These are phyloP conservation scores for Torulaspora indica DNA, from an alignment of 805 yeast species.

Conservation along the genomic window DNA sequence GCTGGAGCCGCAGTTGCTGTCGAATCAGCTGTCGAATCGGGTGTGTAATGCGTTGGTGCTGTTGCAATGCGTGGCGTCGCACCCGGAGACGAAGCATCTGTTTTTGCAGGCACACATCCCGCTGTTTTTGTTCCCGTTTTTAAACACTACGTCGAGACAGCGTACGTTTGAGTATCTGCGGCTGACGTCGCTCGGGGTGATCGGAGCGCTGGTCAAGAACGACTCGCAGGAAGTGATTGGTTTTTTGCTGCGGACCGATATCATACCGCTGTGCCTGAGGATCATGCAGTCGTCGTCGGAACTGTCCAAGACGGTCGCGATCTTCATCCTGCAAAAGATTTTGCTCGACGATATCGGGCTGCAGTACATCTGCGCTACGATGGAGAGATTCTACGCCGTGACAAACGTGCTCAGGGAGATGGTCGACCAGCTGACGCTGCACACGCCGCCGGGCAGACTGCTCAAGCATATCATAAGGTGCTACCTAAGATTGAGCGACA, in stretches of 20 bases:
- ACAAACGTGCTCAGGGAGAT: slow-evolving; percentile 78
- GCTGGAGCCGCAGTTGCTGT: slow-evolving; percentile 77
- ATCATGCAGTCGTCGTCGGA: slow-evolving; percentile 96
- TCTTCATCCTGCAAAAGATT: slow-evolving; percentile 90
- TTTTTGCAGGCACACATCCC: slow-evolving; percentile 90
- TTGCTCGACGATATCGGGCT: slow-evolving; percentile 88
- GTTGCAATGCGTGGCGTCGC: slow-evolving; percentile 94
- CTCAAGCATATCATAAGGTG: slow-evolving; percentile 93
- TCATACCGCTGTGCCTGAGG: slow-evolving; percentile 87
- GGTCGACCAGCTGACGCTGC: slow-evolving; percentile 77
- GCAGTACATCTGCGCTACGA: slow-evolving; percentile 88
- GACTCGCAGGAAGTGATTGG: slow-evolving; percentile 94
- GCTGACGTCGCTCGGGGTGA: slow-evolving; percentile 89
- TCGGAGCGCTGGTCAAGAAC: slow-evolving; percentile 93
- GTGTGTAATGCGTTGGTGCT: slow-evolving; percentile 95
- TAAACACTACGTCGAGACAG: slow-evolving; percentile 86
- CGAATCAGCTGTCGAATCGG: slow-evolving; percentile 82
- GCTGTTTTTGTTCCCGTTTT: slow-evolving; percentile 84
- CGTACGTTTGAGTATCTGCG: slow-evolving; percentile 91
- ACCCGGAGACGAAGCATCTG: slow-evolving; percentile 78
- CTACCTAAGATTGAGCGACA: slow-evolving; percentile 84
- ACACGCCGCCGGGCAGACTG: slow-evolving; percentile 70
- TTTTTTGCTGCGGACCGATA: slow-evolving; percentile 89
- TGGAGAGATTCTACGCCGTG: slow-evolving; percentile 91
- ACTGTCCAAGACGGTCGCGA: slow-evolving; percentile 91